Base-by-base conservation (phyloP, 495 filamentous ascomycete species). In the Penicillium samsonianum region DNA sequence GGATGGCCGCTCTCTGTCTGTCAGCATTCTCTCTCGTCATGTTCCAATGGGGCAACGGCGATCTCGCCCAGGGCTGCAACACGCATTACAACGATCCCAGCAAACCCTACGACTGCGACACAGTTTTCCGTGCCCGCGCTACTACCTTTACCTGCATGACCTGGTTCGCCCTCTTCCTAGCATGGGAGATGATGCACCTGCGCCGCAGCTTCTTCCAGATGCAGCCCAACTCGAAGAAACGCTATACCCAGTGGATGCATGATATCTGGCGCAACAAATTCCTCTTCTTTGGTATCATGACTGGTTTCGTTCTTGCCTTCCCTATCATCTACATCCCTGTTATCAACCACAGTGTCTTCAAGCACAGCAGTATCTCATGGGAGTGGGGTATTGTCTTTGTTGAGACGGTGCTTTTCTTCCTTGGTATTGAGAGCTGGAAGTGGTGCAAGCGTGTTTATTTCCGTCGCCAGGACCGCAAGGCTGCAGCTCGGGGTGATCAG, bases 201-300 rank as follows among this genome's bases (percentile, higher is more conserved):
- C 84, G 86, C 4, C 82, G 83, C 43, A 83, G 79, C 50, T 85
- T 90, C 69, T 90, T 90, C 77, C 72, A 76, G 50, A 87, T 87
- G 83, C 80, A 84, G 58, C 80, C 85, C 7, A 74, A 71, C 33
- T 80, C 76, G 44, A 79, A 75, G 58, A 67, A 61, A 26, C 77
- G 77, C 63, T 80, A 75, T 49, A 83, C 80, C 20, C 77, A 82
- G 59, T 84, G 84, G 80, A 77, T 80, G 68, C 58, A 67, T 45
- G 86, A 88, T 60, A 75, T 89, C 62, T 89, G 87, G 85, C 74
- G 81, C 60, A 91, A 91, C 73, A 73, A 81, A 64, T 86, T 90
- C 73, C 78, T 91, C 40, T 89, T 91, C 76, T 89, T 75, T 70
- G 80, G 84, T 33, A 78, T 90, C 53, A 76, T 87, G 58, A 74